Percentiles rank a stretch among this genome's conserved stretches.
Evolutionary conservation across 306 rosid species (phyloP).

Genomic region (Hippophae rhamnoides): DNA sequence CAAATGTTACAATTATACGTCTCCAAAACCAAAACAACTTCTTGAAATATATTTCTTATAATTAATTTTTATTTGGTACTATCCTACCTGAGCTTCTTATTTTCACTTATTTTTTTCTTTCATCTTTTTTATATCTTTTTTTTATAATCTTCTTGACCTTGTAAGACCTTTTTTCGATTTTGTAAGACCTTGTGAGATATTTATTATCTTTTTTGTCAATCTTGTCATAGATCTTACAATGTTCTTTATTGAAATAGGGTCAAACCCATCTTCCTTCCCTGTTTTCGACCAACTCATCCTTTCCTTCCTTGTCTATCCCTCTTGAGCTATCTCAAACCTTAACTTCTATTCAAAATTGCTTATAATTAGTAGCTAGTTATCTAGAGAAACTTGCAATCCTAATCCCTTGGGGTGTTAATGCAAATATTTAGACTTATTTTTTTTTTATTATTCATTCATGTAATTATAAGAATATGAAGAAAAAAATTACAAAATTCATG

Average conservation of each 20-base stretch:
- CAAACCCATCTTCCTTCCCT: slow-evolving; percentile 17
- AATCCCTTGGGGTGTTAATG: too few relatives aligned
- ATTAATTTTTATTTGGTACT: slow-evolving; percentile 45
- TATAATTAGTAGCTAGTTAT: too few relatives aligned
- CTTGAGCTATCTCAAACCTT: slow-evolving; percentile 62
- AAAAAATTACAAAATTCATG: too few relatives aligned
- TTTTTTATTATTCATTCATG: too few relatives aligned
- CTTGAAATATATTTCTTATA: neutral
- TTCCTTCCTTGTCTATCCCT: slow-evolving; percentile 99
- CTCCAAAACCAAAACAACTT: too few relatives aligned
- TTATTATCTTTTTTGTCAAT: slow-evolving; percentile 13
- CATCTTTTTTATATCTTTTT: slow-evolving; percentile 3
- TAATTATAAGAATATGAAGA: too few relatives aligned
- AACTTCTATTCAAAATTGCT: too few relatives aligned
- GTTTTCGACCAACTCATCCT: slow-evolving; percentile 54
- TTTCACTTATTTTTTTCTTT: slow-evolving; percentile 5
- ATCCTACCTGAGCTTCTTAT: slow-evolving; percentile 88
- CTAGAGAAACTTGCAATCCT: too few relatives aligned
- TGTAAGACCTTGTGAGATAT: too few relatives aligned
- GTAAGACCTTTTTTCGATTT: slow-evolving; percentile 74
- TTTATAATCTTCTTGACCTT: slow-evolving; percentile 82
- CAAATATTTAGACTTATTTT: too few relatives aligned
- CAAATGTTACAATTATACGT: neutral
- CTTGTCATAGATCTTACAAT: slow-evolving; percentile 1
- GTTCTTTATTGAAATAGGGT: slow-evolving; percentile 24